Conservation (phyloP, 140 eudicot species). For the Bidens hawaiensis region DNA sequence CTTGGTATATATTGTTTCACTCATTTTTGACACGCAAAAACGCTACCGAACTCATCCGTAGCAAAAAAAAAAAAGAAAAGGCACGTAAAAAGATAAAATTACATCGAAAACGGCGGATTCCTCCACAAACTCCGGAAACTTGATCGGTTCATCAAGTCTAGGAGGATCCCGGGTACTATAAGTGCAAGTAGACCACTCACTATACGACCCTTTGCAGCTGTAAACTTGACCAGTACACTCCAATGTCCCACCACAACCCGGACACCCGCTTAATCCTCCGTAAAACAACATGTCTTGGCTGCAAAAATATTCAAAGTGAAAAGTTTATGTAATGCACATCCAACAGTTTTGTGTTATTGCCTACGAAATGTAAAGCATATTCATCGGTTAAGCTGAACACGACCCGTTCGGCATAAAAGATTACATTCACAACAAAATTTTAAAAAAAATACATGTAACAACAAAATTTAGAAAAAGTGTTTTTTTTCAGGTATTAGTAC, state of each 20-base stretch:
- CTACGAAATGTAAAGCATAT: too few relatives aligned
- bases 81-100: not conserved
- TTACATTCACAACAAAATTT: too few relatives aligned
- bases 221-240: constrained; percentile 34
- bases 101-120: constrained; percentile 51
- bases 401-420: too few relatives aligned
- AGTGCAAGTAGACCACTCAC: constrained; percentile 82
- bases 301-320: too few relatives aligned
- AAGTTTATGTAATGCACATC: not conserved
- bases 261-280: constrained; percentile 63
- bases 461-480: too few relatives aligned
- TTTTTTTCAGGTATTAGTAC: too few relatives aligned
- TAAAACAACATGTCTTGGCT: constrained; percentile 77
- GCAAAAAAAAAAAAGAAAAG: not conserved
- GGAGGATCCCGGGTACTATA: constrained; percentile 52
- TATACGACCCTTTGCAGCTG: constrained; percentile 48
- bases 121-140: constrained; percentile 49
- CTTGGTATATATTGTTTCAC: too few relatives aligned
- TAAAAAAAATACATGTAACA: too few relatives aligned
- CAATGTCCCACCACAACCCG: constrained; percentile 48
- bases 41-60: too few relatives aligned
- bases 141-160: constrained; percentile 41
- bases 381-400: too few relatives aligned
- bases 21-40: too few relatives aligned
- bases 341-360: too few relatives aligned